Conservation (phyloP, 139 green algal species). For the Chlorella sp. region DNA sequence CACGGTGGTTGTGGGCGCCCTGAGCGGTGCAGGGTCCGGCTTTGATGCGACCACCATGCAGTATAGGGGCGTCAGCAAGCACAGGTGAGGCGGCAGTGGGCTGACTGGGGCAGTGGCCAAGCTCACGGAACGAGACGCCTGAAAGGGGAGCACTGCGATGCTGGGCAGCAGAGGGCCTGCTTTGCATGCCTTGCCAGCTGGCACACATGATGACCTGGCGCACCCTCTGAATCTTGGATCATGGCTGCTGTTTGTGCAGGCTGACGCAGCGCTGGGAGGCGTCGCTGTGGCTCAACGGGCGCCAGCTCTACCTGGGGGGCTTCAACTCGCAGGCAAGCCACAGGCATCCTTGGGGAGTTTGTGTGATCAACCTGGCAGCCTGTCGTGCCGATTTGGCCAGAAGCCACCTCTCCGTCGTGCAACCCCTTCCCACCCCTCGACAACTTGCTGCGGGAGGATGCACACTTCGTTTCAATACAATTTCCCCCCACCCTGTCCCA, state of each 20-base stretch:
- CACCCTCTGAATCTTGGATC: no score
- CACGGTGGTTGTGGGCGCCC: background rate
- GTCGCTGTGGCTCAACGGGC: conserved; percentile 64
- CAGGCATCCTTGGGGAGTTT: no score
- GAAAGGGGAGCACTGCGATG: background rate
- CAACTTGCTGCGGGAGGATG: no score
- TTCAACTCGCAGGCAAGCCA: conserved; percentile 49
- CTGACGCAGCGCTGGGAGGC: conserved; percentile 77
- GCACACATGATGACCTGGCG: background rate
- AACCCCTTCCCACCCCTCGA: no score
- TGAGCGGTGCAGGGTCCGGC: background rate
- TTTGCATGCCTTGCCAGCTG: background rate
- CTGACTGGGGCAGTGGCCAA: background rate
- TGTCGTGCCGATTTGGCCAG: no score
- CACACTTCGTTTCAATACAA: no score
- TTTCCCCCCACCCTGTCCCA: background rate
- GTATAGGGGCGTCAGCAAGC: conserved; percentile 43
- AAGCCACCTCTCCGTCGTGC: no score
- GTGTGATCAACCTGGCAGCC: no score
- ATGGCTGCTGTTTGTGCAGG: conserved; percentile 37
- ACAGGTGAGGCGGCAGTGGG: conserved; percentile 11
- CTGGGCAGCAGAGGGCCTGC: no score
- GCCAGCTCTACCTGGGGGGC: conserved; percentile 76
- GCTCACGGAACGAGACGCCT: background rate
- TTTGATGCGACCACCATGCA: background rate